Percentiles rank a stretch among this genome's conserved stretches.
These are phyloP conservation scores for Pestalotiopsis sp. DNA, from an alignment of 2,329 filamentous ascomycete species.

Conservation along the genomic window DNA sequence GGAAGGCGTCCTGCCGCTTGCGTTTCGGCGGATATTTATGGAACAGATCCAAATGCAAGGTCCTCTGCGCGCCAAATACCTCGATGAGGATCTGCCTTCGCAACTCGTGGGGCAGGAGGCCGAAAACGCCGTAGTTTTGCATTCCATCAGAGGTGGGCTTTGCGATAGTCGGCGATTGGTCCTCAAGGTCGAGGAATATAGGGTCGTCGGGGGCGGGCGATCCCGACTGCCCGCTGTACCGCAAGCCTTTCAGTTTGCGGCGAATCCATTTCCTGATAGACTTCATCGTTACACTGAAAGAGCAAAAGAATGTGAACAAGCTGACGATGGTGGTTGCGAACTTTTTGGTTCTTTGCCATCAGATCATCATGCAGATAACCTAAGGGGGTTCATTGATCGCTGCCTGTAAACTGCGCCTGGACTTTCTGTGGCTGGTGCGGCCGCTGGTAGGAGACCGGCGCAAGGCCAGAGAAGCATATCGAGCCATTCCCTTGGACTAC, in stretches of 20 bases:
- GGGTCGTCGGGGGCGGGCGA: neutral
- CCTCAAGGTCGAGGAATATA: neutral
- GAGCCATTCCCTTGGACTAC: too few relatives aligned
- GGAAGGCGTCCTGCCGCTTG: neutral
- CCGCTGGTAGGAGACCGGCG: too few relatives aligned
- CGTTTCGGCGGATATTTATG: neutral
- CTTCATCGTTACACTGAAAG: neutral
- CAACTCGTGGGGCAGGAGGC: neutral
- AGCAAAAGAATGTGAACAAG: too few relatives aligned
- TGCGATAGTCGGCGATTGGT: neutral
- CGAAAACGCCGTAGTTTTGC: neutral
- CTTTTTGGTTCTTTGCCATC: neutral
- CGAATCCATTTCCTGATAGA: neutral
- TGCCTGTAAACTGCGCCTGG: too few relatives aligned
- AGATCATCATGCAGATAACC: too few relatives aligned
- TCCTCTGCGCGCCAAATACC: neutral
- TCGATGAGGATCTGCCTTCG: neutral
- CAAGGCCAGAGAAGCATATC: too few relatives aligned
- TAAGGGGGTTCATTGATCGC: too few relatives aligned
- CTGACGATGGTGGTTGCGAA: too few relatives aligned
- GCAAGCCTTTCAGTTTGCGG: neutral
- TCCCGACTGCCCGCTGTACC: neutral
- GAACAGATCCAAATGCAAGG: neutral
- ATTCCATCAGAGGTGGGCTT: neutral
- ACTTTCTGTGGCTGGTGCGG: too few relatives aligned